phyloP scores from a whole-genome alignment of 495 filamentous ascomycete genomes.

The Amphirosellinia nigrospora region DNA sequence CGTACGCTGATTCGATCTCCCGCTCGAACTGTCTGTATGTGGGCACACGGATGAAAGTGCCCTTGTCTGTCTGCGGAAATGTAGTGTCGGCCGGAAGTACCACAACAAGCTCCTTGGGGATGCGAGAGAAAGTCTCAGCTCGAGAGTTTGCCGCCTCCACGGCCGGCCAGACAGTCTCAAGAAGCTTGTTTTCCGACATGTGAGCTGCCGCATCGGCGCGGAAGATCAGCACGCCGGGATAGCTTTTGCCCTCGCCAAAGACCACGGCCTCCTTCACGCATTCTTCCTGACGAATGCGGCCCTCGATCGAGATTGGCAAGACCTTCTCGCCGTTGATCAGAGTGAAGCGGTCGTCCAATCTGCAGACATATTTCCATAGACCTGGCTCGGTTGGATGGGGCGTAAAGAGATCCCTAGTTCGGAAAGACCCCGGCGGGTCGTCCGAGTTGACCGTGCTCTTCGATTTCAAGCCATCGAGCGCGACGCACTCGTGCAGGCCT shows the following conservation, averaged over 20 bases:
- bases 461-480: constrained; percentile 56
- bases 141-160: constrained; percentile 57
- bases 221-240: constrained; percentile 63
- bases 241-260: constrained; percentile 57
- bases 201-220: constrained; percentile 40
- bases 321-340: constrained; percentile 69
- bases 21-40: constrained; percentile 54
- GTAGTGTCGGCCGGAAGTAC: constrained; percentile 47
- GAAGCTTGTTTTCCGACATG: constrained; percentile 46
- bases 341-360: constrained; percentile 64
- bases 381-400: constrained; percentile 60
- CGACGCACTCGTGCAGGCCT: constrained; percentile 50
- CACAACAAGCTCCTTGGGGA: constrained; percentile 56
- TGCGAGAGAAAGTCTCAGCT: constrained; percentile 60
- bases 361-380: constrained; percentile 64
- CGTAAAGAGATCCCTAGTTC: constrained; percentile 63
- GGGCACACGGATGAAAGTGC: constrained; percentile 59
- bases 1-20: constrained; percentile 57
- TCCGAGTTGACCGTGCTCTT: constrained; percentile 58
- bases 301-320: constrained; percentile 63
- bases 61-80: constrained; percentile 60
- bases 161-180: constrained; percentile 54
- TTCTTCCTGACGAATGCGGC: constrained; percentile 56
- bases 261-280: constrained; percentile 64
- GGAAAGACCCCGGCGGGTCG: constrained; percentile 35